Evolutionary conservation across 208 protist species (phyloP), one percentile per base, ranked within the genome.

Genomic region (Phytomonas sp.): DNA sequence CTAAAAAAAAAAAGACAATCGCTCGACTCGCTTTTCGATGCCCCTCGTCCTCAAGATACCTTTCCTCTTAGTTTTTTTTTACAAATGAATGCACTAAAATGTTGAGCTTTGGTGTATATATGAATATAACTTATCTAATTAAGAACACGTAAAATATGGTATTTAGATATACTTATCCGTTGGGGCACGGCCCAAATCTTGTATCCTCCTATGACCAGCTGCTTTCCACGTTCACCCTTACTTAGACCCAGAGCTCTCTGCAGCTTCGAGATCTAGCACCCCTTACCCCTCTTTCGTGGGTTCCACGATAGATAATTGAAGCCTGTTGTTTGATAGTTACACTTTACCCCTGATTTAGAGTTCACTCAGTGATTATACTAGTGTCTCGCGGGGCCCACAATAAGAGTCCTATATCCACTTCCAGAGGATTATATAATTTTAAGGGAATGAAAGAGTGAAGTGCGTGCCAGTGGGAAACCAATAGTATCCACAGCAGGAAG

Each of bases 71-170:
- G n/a, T n/a, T n/a, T n/a, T n/a, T n/a, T 13, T 32, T 60, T 56
- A 69, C 37, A 36, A 33, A 69, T 43, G 37, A 62, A 32, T 72
- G 36, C 36, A 60, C 60, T 4, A 29, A 11, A 26, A 46, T 56
- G 37, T 61, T 4, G 29, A 56, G 0, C 28, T 36, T 67, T 7
- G 1, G 60, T n/a, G n/a, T n/a, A n/a, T n/a, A 51, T 51, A 51
- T 51, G 13, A 23, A 51, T 37, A 32, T 40, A 59, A 56, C 2
- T 7, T 60, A 60, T 40, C n/a, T 33, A 67, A 67, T 67, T n/a
- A n/a, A 56, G 23, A 51, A 4, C 40, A 30, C 46, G 43, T 51
- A 51, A 51, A 51, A 51, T 51, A 2, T 4, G 40, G 13, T 51
- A 51, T 51, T 51, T 51, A 51, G 40, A 51, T 51, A 51, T 51